Base-by-base conservation (phyloP, 371 early-diverging fungal genomes). In the Mucor mucedo region DNA sequence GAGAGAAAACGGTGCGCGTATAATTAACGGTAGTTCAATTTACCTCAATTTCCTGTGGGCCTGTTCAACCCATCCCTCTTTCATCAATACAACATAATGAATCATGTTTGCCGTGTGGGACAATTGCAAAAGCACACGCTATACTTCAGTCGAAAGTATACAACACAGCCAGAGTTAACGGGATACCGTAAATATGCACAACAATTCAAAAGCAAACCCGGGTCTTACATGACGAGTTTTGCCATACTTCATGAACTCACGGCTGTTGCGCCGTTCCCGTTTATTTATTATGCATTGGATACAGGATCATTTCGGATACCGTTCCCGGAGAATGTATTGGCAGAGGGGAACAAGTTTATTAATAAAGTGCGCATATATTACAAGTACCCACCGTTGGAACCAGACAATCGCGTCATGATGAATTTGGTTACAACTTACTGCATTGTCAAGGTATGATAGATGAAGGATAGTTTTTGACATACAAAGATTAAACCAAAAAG, bases 171-270 rank as follows among this genome's bases (percentile, higher is more conserved):
- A 30, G 32, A 40, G 1, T 38, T 62, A 16, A 55, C 44, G 2
- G 60, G 70, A 3, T 70, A 70, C n/a, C 44, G 50, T 30, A 70
- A 70, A 52, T 88, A 90, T 70, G 82, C 83, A 27, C 71, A 83
- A 14, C 85, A 84, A 59, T 90, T 95, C 74, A 82, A 85, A 33
- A 74, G 80, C 61, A 87, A 88, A 40, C 95, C 95, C 1, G 92
- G 86, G 33, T 88, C 91, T 48, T 90, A 94, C 73, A 70, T 94
- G 48, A 84, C 89, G 11, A 80, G 93, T 2, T 96, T 96, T 76
- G 86, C 88, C 4, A 65, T 95, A 10, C 83, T 96, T 27, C 97
- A 96, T 73, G 95, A 96, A 76, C 55, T 94, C 4, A 96, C 97
- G 0, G 97, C 95, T 10, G 75, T 96, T 52, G 77, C 90, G 0